phyloP scores from a whole-genome alignment of 2,329 filamentous ascomycete species.

The Chaetothyriales sp. region DNA sequence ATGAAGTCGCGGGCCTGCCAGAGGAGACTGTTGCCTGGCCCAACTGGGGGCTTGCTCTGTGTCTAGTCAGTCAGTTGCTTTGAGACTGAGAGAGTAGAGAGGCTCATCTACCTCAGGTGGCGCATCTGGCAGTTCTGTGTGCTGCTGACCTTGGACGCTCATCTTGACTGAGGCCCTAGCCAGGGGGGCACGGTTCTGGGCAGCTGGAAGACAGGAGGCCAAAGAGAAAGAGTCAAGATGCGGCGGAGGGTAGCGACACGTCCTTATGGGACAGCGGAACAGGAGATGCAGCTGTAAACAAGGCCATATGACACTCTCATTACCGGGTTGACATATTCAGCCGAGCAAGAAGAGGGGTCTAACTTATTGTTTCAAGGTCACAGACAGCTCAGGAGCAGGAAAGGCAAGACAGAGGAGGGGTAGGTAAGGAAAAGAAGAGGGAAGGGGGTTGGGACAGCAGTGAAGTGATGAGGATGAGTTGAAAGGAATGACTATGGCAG shows the following conservation, averaged over 20 bases:
- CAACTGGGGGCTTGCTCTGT: neutral
- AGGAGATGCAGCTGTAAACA: neutral
- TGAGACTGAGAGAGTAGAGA: too few species aligned
- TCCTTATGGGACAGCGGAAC: neutral
- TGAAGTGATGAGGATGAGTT: neutral
- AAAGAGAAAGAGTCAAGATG: conserved; percentile 1
- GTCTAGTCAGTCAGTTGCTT: neutral
- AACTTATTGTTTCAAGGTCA: neutral
- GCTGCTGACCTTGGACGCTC: conserved; percentile 13
- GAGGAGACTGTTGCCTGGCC: neutral
- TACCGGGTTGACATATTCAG: neutral
- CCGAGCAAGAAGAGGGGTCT: neutral
- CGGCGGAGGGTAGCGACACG: conserved; percentile 2
- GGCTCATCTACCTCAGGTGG: neutral
- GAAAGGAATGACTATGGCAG: neutral
- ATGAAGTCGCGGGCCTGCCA: conserved; percentile 27
- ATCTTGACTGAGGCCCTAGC: conserved; percentile 4
- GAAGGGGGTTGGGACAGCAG: neutral
- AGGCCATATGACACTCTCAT: neutral
- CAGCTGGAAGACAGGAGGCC: neutral
- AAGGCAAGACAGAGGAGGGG: neutral
- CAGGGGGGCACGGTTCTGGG: neutral
- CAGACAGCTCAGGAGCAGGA: neutral
- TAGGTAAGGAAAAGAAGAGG: neutral
- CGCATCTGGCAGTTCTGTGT: conserved; percentile 11